phyloP scores from a whole-genome alignment of 139 green algal species.

The Chlamydomonas schloesseri region DNA sequence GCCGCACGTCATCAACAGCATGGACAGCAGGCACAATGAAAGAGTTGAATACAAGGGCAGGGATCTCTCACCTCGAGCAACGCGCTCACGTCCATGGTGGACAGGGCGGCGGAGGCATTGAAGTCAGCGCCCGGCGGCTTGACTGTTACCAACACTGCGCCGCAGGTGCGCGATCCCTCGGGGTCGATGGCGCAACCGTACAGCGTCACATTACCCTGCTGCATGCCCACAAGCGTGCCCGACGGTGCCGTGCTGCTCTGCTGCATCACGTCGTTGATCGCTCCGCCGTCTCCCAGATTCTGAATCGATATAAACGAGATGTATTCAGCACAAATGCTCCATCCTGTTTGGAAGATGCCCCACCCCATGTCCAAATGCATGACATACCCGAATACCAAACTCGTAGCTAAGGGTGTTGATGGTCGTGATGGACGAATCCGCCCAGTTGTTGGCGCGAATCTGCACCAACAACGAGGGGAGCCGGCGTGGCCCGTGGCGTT shows the following conservation, averaged over 20 bases:
- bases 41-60: too few species aligned
- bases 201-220: neutral
- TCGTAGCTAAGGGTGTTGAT: conserved; percentile 1
- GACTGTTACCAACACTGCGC: neutral
- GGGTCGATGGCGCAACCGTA: conserved; percentile 15
- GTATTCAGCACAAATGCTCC: too few species aligned
- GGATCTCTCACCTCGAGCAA: neutral
- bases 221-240: conserved; percentile 1
- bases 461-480: too few species aligned
- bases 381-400: neutral
- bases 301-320: too few species aligned
- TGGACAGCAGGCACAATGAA: too few species aligned
- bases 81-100: neutral
- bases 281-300: too few species aligned
- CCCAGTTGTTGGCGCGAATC: too few species aligned
- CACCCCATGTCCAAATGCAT: too few species aligned
- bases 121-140: neutral
- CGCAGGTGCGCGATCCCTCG: neutral
- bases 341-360: too few species aligned
- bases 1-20: too few species aligned
- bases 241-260: neutral
- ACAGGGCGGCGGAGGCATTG: neutral
- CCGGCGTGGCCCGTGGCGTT: too few species aligned
- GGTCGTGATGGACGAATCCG: too few species aligned
- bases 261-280: conserved; percentile 3